phyloP scores from a whole-genome alignment of 1,284 basidiomycete species.

The Sparassis latifolia region DNA sequence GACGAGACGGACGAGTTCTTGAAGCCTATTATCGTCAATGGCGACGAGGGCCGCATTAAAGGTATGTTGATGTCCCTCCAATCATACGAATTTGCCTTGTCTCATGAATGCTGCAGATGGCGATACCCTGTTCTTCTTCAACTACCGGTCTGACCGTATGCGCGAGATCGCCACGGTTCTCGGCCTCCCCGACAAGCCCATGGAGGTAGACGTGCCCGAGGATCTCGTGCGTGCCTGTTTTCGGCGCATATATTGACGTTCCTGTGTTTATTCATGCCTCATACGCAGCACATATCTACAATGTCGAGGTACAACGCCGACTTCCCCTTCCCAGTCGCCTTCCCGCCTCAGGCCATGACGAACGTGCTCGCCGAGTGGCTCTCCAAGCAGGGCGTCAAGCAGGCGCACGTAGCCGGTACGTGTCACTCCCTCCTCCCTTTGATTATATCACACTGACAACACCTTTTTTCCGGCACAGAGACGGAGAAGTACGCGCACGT shows the following conservation, averaged over 20 bases:
- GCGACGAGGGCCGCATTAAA: slow-evolving; percentile 73
- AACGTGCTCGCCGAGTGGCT: slow-evolving; percentile 91
- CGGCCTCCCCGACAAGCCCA: slow-evolving; percentile 75
- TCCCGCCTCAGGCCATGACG: slow-evolving; percentile 86
- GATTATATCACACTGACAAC: not conserved
- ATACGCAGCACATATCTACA: slow-evolving; percentile 69
- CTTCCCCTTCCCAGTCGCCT: slow-evolving; percentile 82
- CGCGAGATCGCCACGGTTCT: slow-evolving; percentile 80
- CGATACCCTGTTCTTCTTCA: slow-evolving; percentile 90
- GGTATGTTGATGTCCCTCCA: slow-evolving; percentile 33
- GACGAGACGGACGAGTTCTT: slow-evolving; percentile 90
- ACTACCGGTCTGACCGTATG: slow-evolving; percentile 93
- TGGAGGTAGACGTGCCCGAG: slow-evolving; percentile 79
- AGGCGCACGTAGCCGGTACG: slow-evolving; percentile 79
- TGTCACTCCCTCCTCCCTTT: slow-evolving; percentile 1
- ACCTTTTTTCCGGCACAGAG: slow-evolving; percentile 36
- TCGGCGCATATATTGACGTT: too few species aligned
- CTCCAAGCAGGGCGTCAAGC: slow-evolving; percentile 68
- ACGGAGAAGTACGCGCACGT: slow-evolving; percentile 95
- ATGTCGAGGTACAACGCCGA: slow-evolving; percentile 92
- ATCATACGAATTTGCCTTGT: not conserved
- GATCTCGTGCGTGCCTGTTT: slow-evolving; percentile 49
- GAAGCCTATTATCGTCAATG: slow-evolving; percentile 86
- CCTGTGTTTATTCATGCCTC: not conserved
- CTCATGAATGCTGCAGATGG: slow-evolving; percentile 29